Percentiles rank a stretch among this genome's conserved stretches.
phyloP scores from a whole-genome alignment of 2,329 filamentous ascomycete genomes.

The Boeremia lycopersici region DNA sequence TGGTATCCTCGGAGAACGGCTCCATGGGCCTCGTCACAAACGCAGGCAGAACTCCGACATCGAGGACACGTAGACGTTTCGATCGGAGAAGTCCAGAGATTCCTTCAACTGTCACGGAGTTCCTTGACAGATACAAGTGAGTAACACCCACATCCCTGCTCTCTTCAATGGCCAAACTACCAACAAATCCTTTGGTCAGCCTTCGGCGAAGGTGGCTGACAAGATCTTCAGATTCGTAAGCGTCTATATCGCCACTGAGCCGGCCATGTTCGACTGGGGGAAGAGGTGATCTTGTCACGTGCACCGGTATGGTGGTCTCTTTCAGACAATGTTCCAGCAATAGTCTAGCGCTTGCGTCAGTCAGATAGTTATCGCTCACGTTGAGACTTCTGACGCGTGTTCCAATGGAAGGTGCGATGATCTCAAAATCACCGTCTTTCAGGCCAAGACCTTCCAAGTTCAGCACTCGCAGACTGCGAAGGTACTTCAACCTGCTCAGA shows the following conservation, averaged over 20 bases:
- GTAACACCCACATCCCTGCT: conserved; percentile 62
- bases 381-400: conserved; percentile 62
- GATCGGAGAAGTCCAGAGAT: conserved; percentile 60
- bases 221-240: conserved; percentile 52
- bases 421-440: conserved; percentile 58
- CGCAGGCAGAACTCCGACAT: conserved; percentile 57
- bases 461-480: conserved; percentile 61
- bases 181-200: conserved; percentile 51
- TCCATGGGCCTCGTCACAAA: conserved; percentile 28
- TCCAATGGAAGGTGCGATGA: conserved; percentile 59
- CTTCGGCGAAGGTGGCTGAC: conserved; percentile 57
- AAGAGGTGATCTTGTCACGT: conserved; percentile 22
- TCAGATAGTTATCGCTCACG: conserved; percentile 62
- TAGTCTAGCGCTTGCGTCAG: conserved; percentile 59
- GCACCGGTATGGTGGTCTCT: conserved; percentile 19
- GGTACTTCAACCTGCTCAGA: conserved; percentile 53
- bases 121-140: conserved; percentile 64
- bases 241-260: conserved; percentile 44
- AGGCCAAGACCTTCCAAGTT: conserved; percentile 62
- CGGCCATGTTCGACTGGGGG: conserved; percentile 32
- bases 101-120: conserved; percentile 62
- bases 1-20: conserved; percentile 20
- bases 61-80: conserved; percentile 59
- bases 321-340: conserved; percentile 60
- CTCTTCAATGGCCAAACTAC: conserved; percentile 62